phyloP scores from a whole-genome alignment of 148 eudicot species.

The Fagopyrum tataricum region DNA sequence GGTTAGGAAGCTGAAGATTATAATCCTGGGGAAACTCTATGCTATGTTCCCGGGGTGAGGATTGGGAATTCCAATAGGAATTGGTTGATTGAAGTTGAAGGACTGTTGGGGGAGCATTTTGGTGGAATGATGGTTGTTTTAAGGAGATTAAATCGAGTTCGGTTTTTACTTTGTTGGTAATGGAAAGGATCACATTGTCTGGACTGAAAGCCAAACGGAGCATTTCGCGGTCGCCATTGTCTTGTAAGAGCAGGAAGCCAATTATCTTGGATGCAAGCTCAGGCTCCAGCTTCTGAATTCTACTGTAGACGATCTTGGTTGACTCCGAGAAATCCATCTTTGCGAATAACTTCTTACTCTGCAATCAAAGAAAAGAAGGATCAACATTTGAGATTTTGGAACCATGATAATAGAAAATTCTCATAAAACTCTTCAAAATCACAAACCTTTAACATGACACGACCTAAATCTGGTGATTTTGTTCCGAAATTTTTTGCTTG shows the following conservation, averaged over 20 bases:
- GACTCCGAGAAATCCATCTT: slow-evolving; percentile 63
- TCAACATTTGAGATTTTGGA: background rate
- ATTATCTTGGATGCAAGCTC: slow-evolving; percentile 52
- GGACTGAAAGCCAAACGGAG: slow-evolving; percentile 63
- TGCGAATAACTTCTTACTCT: background rate
- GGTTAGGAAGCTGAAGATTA: background rate
- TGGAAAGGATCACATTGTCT: slow-evolving; percentile 39
- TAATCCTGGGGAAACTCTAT: background rate
- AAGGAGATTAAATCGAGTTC: slow-evolving; percentile 1
- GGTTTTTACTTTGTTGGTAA: slow-evolving; percentile 15
- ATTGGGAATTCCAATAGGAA: slow-evolving; percentile 30
- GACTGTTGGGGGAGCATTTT: slow-evolving; percentile 31
- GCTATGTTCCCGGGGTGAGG: background rate
- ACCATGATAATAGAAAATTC: background rate
- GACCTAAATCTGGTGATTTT: background rate
- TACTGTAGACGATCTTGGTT: slow-evolving; percentile 28
- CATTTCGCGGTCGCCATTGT: slow-evolving; percentile 39
- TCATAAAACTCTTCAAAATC: background rate
- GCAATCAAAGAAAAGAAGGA: background rate
- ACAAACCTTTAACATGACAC: background rate
- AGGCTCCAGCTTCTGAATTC: slow-evolving; percentile 58
- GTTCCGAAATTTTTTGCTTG: background rate
- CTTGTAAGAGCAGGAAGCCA: slow-evolving; percentile 51
- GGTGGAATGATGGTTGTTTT: slow-evolving; percentile 15
- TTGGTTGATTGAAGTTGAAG: slow-evolving; percentile 21